phyloP scores from a whole-genome alignment of 2,329 filamentous ascomycete genomes.

The Chaetomium sp. region DNA sequence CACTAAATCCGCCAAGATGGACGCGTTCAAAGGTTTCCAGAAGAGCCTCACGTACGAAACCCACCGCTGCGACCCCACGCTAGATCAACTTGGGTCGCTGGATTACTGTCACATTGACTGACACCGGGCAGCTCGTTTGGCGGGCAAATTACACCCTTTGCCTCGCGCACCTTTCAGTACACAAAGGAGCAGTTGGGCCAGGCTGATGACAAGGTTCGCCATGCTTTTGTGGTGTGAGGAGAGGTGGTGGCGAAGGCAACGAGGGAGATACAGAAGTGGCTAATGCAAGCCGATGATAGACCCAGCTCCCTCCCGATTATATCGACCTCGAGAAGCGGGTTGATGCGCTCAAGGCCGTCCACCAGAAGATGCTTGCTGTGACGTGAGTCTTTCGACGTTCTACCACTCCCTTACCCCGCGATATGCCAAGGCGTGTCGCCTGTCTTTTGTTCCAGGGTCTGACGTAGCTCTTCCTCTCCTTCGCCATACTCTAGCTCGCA shows the following conservation, averaged over 20 bases:
- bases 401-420: background rate
- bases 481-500: conserved; percentile 70
- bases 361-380: conserved; percentile 94
- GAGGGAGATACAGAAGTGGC: conserved; percentile 2
- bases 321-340: conserved; percentile 98
- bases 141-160: conserved; percentile 83
- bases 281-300: conserved; percentile 45
- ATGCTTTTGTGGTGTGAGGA: background rate
- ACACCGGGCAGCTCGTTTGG: conserved; percentile 50
- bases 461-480: background rate
- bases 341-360: conserved; percentile 92
- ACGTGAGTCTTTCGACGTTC: conserved; percentile 57
- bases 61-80: background rate
- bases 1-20: conserved; percentile 36
- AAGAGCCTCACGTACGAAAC: conserved; percentile 47
- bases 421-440: too few species aligned
- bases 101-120: conserved; percentile 13
- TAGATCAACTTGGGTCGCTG: conserved; percentile 9
- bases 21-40: conserved; percentile 52
- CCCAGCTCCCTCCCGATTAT: conserved; percentile 93
- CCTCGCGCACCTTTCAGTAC: conserved; percentile 90
- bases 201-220: conserved; percentile 77
- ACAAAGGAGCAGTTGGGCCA: conserved; percentile 96
- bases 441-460: background rate
- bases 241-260: background rate